Base-by-base conservation (phyloP, 202 grass and related monocot genomes). In the Zoysia matrella region DNA sequence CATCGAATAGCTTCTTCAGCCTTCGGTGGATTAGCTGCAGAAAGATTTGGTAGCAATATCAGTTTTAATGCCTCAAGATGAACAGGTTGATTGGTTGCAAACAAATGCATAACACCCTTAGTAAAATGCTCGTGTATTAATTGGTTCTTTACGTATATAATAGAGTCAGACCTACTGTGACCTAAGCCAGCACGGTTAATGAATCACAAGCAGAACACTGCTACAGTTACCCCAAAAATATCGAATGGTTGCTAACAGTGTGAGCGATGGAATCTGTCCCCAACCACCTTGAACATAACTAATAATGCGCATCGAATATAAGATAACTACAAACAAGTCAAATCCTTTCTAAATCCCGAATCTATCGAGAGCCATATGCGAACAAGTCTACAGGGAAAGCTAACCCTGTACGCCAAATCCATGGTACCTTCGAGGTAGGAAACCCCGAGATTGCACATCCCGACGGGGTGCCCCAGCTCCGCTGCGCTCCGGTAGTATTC, bases 361-460 rank as follows among this genome's bases (percentile, higher is more conserved):
- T 72, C 3, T 72, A 52, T 76, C 22, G 3, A 50, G 76, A 67
- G 60, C 22, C 44, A 62, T 41, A 51, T 65, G 30, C 8, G 65
- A 80, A 67, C 66, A 55, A 65, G n/a, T 68, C 3, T 7, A 72
- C 46, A 18, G 46, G 58, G 12, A 70, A 76, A 85, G 56, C 47
- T 39, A 71, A 68, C 18, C 39, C 14, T 46, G 10, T 2, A 55
- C 36, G 4, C 66, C 63, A 79, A 69, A 73, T 77, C 61, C 46
- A 6, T 6, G 3, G 39, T 88, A 94, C 88, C 86, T 91, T 94
- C 91, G 43, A 94, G 84, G 86, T 64, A 94, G 65, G 88, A 94
- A 63, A 86, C 72, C n/a, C 91, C 88, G 16, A 94, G 86, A 52
- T 94, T 94, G 80, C 88, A 91, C 86, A 89, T 90, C 55, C 91